phyloP scores from a whole-genome alignment of 352 stramenopile genomes.

The Phytophthora capsici region DNA sequence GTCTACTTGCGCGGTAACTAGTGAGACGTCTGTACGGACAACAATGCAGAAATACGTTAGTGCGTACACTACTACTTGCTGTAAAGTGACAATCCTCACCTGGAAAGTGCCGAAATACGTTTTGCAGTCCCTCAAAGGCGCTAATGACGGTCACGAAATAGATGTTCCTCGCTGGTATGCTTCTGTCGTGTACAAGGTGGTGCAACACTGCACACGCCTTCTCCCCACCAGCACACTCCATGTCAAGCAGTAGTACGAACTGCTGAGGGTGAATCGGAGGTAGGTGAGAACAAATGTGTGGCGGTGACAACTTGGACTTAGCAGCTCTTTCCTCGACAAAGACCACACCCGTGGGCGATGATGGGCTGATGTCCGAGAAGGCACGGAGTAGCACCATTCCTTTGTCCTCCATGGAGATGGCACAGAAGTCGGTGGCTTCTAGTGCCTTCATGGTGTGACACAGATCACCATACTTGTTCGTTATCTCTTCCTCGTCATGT shows the following conservation, averaged over 20 bases:
- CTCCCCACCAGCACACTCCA: constrained; percentile 45
- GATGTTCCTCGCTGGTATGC: constrained; percentile 39
- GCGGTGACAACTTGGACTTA: background rate
- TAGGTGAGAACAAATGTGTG: background rate
- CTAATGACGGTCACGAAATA: constrained; percentile 60
- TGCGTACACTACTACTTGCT: background rate
- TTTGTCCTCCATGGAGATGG: background rate
- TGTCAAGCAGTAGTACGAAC: constrained; percentile 16
- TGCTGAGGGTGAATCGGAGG: background rate
- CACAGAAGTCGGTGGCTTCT: background rate
- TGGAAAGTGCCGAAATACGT: constrained; percentile 48
- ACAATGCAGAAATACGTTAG: background rate
- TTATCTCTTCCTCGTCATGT: background rate
- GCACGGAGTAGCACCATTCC: background rate
- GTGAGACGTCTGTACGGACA: constrained; percentile 29
- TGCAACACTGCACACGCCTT: constrained; percentile 40
- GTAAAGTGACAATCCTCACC: constrained; percentile 24
- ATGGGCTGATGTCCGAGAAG: background rate
- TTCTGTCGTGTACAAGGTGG: constrained; percentile 34
- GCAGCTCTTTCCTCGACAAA: background rate
- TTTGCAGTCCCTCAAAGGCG: constrained; percentile 41
- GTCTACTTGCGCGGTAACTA: constrained; percentile 59
- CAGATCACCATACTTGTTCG: background rate
- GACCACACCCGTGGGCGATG: background rate
- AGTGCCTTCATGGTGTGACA: background rate